A percentile compares a stretch with the other conserved stretches of the same genome.
Conservation (phyloP, 352 stramenopile genomes). For the Pythium sp. region DNA sequence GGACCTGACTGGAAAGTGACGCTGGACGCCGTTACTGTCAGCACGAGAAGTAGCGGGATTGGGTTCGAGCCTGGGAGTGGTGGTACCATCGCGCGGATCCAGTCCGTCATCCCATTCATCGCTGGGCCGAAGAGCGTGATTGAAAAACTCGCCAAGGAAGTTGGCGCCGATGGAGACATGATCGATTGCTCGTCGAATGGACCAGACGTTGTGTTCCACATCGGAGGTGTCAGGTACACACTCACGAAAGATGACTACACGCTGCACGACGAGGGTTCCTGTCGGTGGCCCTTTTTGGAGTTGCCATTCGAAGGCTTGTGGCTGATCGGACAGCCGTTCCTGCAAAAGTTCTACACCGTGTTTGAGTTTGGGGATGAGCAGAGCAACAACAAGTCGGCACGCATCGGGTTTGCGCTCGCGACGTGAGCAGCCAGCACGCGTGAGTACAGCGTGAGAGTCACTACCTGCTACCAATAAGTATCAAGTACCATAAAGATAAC, state of each 20-base stretch:
- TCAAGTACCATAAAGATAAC: too few relatives aligned
- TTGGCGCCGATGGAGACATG: not conserved
- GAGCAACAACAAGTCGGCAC: not conserved
- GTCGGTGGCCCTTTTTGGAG: not conserved
- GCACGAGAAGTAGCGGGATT: not conserved
- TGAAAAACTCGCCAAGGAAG: slow-evolving; percentile 4
- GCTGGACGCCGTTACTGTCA: slow-evolving; percentile 8
- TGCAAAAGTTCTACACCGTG: slow-evolving; percentile 12
- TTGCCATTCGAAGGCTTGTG: not conserved
- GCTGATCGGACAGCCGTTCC: not conserved
- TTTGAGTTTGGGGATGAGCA: not conserved
- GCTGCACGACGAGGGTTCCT: not conserved
- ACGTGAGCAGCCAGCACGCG: not conserved
- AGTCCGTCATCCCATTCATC: slow-evolving; percentile 1
- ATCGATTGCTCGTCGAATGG: not conserved
- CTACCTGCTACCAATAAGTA: too few relatives aligned
- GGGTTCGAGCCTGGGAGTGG: too few relatives aligned
- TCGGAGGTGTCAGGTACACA: not conserved
- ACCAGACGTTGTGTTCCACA: not conserved
- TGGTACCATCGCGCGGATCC: not conserved
- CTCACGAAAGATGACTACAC: slow-evolving; percentile 13
- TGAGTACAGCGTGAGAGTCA: too few relatives aligned
- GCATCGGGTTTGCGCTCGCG: slow-evolving; percentile 7
- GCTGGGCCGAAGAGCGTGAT: not conserved
- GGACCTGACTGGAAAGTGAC: not conserved